Percentiles rank a stretch among this genome's conserved stretches.
Evolutionary conservation across 2,329 filamentous ascomycete genomes (phyloP).

Genomic region (Xylaria sp.): DNA sequence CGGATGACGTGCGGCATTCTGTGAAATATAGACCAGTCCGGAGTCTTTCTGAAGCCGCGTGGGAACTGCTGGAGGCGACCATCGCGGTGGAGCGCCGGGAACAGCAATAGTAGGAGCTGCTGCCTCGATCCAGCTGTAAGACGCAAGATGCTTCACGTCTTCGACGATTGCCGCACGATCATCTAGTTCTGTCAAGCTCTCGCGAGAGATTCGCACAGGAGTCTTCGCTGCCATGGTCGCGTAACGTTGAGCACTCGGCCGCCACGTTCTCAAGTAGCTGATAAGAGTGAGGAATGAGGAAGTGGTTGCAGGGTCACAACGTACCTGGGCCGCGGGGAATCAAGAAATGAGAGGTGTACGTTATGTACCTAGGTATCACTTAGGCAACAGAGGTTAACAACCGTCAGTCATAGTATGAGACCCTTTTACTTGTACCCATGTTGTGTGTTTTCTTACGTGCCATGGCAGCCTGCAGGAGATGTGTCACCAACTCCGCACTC

Average conservation of each 20-base stretch:
- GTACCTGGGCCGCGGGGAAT: too few relatives aligned
- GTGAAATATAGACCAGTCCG: slow-evolving; percentile 56
- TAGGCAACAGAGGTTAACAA: too few relatives aligned
- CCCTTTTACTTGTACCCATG: too few relatives aligned
- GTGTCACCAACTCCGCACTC: too few relatives aligned
- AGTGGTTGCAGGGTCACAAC: too few relatives aligned
- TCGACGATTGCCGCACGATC: not conserved
- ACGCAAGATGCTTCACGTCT: slow-evolving; percentile 55
- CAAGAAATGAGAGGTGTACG: too few relatives aligned
- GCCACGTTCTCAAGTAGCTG: not conserved
- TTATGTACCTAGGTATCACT: too few relatives aligned
- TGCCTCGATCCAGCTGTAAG: slow-evolving; percentile 62
- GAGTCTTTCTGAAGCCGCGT: slow-evolving; percentile 51
- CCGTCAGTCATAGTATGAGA: too few relatives aligned
- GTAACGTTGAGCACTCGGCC: not conserved
- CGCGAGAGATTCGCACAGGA: not conserved
- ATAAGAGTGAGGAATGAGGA: not conserved
- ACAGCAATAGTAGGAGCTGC: slow-evolving; percentile 57
- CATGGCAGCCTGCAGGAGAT: too few relatives aligned
- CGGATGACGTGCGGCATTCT: slow-evolving; percentile 59
- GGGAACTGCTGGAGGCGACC: slow-evolving; percentile 49
- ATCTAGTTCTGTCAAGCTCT: not conserved
- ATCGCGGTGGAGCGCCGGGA: slow-evolving; percentile 56
- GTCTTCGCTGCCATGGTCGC: not conserved
- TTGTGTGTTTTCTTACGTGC: too few relatives aligned